Evolutionary conservation across 2,329 filamentous ascomycete genomes (phyloP).

Genomic region (Ophiosphaerella korrae): DNA sequence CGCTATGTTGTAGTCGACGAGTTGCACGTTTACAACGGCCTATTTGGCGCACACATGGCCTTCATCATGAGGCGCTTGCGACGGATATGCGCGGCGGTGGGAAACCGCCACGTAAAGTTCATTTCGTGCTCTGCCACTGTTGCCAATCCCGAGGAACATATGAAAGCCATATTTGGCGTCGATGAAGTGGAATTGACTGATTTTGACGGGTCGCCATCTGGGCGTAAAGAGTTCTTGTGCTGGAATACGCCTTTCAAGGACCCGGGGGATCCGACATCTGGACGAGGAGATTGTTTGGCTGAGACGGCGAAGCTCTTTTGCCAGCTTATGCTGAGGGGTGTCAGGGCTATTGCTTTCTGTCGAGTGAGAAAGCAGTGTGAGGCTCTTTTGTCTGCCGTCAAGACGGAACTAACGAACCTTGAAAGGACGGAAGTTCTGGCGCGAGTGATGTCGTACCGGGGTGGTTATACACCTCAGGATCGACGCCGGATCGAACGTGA

Average conservation of each 20-base stretch:
- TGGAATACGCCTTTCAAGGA: slow-evolving; percentile 98
- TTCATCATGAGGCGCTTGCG: slow-evolving; percentile 91
- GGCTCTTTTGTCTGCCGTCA: slow-evolving; percentile 77
- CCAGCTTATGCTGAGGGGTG: slow-evolving; percentile 83
- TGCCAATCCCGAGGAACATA: slow-evolving; percentile 88
- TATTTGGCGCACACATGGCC: slow-evolving; percentile 92
- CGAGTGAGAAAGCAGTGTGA: slow-evolving; percentile 88
- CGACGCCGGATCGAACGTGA: slow-evolving; percentile 86
- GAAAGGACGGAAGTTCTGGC: slow-evolving; percentile 76
- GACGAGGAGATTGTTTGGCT: slow-evolving; percentile 78
- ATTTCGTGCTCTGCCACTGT: slow-evolving; percentile 97
- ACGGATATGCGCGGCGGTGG: slow-evolving; percentile 86
- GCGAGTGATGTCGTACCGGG: slow-evolving; percentile 92
- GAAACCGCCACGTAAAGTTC: slow-evolving; percentile 84
- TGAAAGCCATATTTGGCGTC: slow-evolving; percentile 91
- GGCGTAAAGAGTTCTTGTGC: slow-evolving; percentile 91
- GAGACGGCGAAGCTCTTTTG: slow-evolving; percentile 93
- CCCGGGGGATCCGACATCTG: slow-evolving; percentile 82
- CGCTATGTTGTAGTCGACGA: slow-evolving; percentile 86
- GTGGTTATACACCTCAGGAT: slow-evolving; percentile 92
- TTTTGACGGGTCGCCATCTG: slow-evolving; percentile 90
- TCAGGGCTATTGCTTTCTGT: slow-evolving; percentile 92
- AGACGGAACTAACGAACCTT: slow-evolving; percentile 73
- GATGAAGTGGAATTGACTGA: slow-evolving; percentile 81
- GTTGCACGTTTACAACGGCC: slow-evolving; percentile 92